Base-by-base conservation (phyloP, 2,329 filamentous ascomycete genomes). In the Periglandula ipomoeae region DNA sequence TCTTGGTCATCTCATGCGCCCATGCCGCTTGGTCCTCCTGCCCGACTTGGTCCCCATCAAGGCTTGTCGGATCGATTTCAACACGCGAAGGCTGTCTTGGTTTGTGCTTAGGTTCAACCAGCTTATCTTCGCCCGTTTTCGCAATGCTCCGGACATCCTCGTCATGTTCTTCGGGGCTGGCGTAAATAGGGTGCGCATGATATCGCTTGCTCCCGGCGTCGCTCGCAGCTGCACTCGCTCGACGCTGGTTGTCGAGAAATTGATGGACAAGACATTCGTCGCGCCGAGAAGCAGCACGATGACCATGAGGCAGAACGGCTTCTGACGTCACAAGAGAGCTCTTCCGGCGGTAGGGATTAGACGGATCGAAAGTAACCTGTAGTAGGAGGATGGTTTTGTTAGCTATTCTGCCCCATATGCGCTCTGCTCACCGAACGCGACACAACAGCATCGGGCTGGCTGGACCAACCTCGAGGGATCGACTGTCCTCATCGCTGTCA, bases 181-280 rank as follows among this genome's bases (percentile, higher is more conserved):
- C 55, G 17, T 62, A 58, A 5, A 52, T 52, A 6, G 59, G 59
- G 42, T 67, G 62, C 15, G 61, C 61, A 20, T 54, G 55, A 38
- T 59, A 65, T 42, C 55, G 52, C 47, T 57, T 56, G 8, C 57
- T 57, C 40, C 58, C 59, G 30, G 56, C 55, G 42, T 59, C 59
- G 51, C 54, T 62, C 38, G 56, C 50, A 26, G 52, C 56, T 49
- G 60, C 53, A 38, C 61, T 61, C 46, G 54, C 62, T 17, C 60
- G 65, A 48, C 71, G 70, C 58, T 84, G 79, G 42, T 66, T 72
- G 47, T 84, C 79, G 52, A 85, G 70, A 45, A 84, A 73, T 49
- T 82, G 76, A 59, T 85, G 82, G 27, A 85, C 81, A 34, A 84
- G 71, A 56, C 81, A 85, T 58, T 81, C 77, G 11, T 76, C 75